A percentile compares a stretch with the other conserved stretches of the same genome.
Conservation (phyloP, 805 yeast species). For the Spathaspora boniae region DNA sequence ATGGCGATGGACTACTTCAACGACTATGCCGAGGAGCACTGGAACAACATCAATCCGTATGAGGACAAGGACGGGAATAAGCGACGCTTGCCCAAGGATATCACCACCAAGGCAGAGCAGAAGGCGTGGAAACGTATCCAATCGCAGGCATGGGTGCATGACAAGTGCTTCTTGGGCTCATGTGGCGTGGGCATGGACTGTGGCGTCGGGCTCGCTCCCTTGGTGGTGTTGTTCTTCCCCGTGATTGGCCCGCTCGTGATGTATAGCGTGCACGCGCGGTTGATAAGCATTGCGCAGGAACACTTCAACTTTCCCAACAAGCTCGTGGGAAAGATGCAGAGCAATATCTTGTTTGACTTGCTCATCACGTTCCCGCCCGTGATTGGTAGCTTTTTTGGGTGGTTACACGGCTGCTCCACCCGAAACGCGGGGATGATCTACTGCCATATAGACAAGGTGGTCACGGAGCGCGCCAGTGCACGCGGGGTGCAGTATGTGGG, state of each 20-base stretch:
- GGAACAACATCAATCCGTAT: constrained; percentile 65
- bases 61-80: constrained; percentile 57
- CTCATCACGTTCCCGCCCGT: constrained; percentile 75
- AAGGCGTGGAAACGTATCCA: constrained; percentile 73
- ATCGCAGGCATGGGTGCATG: constrained; percentile 82
- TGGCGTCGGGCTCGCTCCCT: constrained; percentile 76
- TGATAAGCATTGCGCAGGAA: constrained; percentile 58
- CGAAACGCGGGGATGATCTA: constrained; percentile 84
- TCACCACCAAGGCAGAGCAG: constrained; percentile 49
- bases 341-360: constrained; percentile 72
- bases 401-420: constrained; percentile 85
- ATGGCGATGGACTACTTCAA: constrained; percentile 55
- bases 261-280: constrained; percentile 73
- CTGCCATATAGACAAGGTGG: constrained; percentile 18
- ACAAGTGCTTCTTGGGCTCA: constrained; percentile 77
- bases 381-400: constrained; percentile 71
- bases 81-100: constrained; percentile 57
- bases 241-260: constrained; percentile 80
- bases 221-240: constrained; percentile 64
- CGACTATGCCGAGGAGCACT: constrained; percentile 62
- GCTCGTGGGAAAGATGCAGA: constrained; percentile 66
- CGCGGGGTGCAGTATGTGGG: constrained; percentile 19
- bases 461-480: constrained; percentile 17
- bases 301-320: constrained; percentile 54
- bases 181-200: constrained; percentile 61